These are phyloP conservation scores for Plasmodium blacklocki DNA, from an alignment of 169 alveolate genomes.

Conservation along the genomic window DNA sequence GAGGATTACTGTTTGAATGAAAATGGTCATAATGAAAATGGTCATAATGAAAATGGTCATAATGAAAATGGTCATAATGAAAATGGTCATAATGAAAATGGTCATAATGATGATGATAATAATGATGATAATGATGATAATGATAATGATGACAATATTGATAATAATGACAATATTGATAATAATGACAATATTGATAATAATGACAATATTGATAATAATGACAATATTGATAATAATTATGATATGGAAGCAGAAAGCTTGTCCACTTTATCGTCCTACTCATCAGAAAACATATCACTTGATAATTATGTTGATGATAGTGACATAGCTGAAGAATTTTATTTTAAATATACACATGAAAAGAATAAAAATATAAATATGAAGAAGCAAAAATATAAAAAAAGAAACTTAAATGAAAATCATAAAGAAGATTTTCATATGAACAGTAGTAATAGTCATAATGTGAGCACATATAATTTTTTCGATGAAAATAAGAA, in stretches of 20 bases:
- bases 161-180: not conserved
- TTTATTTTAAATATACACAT: constrained; percentile 40
- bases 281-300: not conserved
- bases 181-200: not conserved
- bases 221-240: no score
- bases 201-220: not conserved
- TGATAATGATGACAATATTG: no score
- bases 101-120: not conserved
- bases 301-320: constrained; percentile 8
- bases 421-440: not conserved
- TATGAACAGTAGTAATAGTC: not conserved
- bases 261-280: not conserved
- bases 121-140: no score
- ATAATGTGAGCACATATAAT: not conserved
- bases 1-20: not conserved
- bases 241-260: not conserved
- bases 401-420: not conserved
- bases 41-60: not conserved
- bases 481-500: constrained; percentile 40
- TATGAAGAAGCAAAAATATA: not conserved
- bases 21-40: not conserved
- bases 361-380: constrained; percentile 9
- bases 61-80: no score
- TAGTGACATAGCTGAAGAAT: constrained; percentile 50
- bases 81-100: not conserved